These are phyloP conservation scores for Neonectria faginata DNA, from an alignment of 2,329 filamentous ascomycete species.

Conservation along the genomic window DNA sequence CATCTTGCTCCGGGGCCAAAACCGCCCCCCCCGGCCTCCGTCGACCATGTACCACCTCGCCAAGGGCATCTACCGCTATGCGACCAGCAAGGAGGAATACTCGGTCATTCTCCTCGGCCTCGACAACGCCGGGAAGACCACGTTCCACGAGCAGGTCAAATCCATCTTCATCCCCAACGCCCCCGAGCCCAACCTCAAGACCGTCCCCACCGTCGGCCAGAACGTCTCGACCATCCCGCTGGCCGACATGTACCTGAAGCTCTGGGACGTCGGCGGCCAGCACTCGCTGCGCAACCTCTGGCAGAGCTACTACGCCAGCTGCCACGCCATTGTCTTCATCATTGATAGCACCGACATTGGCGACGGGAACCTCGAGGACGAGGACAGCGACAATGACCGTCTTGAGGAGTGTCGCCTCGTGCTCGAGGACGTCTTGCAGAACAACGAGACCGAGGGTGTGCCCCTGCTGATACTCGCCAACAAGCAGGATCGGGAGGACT, in stretches of 20 bases:
- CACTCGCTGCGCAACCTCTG: slow-evolving; percentile 88
- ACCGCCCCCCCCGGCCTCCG: neutral
- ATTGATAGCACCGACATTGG: slow-evolving; percentile 96
- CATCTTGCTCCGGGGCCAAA: slow-evolving; percentile 17
- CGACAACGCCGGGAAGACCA: slow-evolving; percentile 98
- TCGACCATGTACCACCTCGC: slow-evolving; percentile 89
- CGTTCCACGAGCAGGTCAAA: slow-evolving; percentile 96
- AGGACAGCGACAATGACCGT: slow-evolving; percentile 65
- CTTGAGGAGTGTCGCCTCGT: slow-evolving; percentile 91
- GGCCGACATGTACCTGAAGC: slow-evolving; percentile 95
- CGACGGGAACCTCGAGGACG: slow-evolving; percentile 75
- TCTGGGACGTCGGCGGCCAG: slow-evolving; percentile 98
- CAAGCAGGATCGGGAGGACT: slow-evolving; percentile 98
- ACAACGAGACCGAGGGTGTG: slow-evolving; percentile 89
- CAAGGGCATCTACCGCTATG: slow-evolving; percentile 94
- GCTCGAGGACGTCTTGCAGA: slow-evolving; percentile 88
- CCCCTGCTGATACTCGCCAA: slow-evolving; percentile 94
- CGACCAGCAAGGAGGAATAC: slow-evolving; percentile 98
- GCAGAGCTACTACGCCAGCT: slow-evolving; percentile 94
- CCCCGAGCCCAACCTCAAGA: slow-evolving; percentile 78
- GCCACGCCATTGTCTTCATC: slow-evolving; percentile 97
- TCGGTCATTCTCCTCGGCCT: slow-evolving; percentile 96
- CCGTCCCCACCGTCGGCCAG: slow-evolving; percentile 96
- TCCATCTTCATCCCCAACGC: slow-evolving; percentile 78
- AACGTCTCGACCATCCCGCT: slow-evolving; percentile 94